phyloP scores from a whole-genome alignment of 2,329 filamentous ascomycete genomes.

The Xylariomycetidae sp. region DNA sequence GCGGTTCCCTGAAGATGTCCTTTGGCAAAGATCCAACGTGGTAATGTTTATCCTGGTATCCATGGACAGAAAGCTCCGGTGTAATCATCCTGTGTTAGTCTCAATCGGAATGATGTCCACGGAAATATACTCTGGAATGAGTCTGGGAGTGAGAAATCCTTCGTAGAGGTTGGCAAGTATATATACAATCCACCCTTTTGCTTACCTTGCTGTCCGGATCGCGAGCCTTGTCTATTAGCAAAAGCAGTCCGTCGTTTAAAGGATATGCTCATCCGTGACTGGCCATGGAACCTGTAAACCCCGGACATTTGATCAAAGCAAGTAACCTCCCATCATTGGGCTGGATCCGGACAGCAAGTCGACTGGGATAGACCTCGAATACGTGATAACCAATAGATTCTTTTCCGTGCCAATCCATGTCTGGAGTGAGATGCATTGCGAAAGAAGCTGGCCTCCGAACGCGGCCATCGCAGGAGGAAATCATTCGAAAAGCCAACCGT shows the following conservation, averaged over 20 bases:
- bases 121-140: slow-evolving; percentile 14
- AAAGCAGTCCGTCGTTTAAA: slow-evolving; percentile 24
- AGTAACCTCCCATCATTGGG: slow-evolving; percentile 22
- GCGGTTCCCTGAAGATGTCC: too few relatives aligned
- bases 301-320: slow-evolving; percentile 21
- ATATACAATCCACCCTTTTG: slow-evolving; percentile 43
- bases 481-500: slow-evolving; percentile 24
- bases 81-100: background rate
- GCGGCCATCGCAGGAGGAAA: slow-evolving; percentile 23
- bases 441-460: slow-evolving; percentile 19
- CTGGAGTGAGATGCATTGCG: slow-evolving; percentile 22
- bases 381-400: slow-evolving; percentile 18
- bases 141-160: slow-evolving; percentile 29
- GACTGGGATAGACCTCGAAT: slow-evolving; percentile 21
- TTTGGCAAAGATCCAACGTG: too few relatives aligned
- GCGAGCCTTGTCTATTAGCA: slow-evolving; percentile 31
- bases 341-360: slow-evolving; percentile 36
- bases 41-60: slow-evolving; percentile 5
- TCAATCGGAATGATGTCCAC: slow-evolving; percentile 13
- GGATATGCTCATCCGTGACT: slow-evolving; percentile 22
- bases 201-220: slow-evolving; percentile 50
- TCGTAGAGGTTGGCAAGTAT: slow-evolving; percentile 39
- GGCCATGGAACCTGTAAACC: slow-evolving; percentile 23
- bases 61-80: too few relatives aligned
- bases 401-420: slow-evolving; percentile 25